Base-by-base conservation (phyloP, 805 yeast genomes). In the Ogataea naganishii region DNA sequence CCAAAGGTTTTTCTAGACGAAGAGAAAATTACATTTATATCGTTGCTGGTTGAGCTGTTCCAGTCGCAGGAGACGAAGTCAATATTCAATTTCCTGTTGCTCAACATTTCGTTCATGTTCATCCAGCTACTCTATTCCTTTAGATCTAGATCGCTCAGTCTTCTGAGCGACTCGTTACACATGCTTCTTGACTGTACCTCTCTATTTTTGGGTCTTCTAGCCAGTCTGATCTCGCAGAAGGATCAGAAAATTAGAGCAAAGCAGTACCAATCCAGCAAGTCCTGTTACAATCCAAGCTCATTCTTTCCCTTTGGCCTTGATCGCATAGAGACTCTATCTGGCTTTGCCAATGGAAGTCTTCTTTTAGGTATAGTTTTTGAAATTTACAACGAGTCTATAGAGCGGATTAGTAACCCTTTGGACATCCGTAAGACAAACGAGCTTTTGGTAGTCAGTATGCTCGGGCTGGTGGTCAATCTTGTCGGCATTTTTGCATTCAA, bases 171-270 rank as follows among this genome's bases (percentile, higher is more conserved):
- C 49, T 85, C 96, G 1, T 65, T 92, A 30, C 99, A 92, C 54
- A 92, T 92, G 99, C 81, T 94, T 3, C 64, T 92, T 33, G 99
- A 92, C 54, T 92, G 98, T 52, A 69, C 85, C 0, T 94, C 97
- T 0, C 61, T 92, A 32, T 75, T 92, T 3, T 69, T 92, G 18
- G 99, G 99, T 0, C 61, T 92, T 2, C 65, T 89, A 16, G 98
- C 99, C 0, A 83, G 94, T 73, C 10, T 56, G 47, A 40, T 59
- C 39, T 40, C 66, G 40, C 33, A 50, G 23, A 46, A 49, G 18
- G 46, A 50, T 29, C 16, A 18, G 9, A 26, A 22, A 16, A 12
- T 23, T 5, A 23, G 30, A n/a, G n/a, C n/a, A n/a, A n/a, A n/a
- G n/a, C n/a, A n/a, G n/a, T n/a, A n/a, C 14, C 14, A n/a, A 28